A percentile compares a stretch with the other conserved stretches of the same genome.
phyloP scores from a whole-genome alignment of 306 rosid genomes.

The Cucurbita pepo region DNA sequence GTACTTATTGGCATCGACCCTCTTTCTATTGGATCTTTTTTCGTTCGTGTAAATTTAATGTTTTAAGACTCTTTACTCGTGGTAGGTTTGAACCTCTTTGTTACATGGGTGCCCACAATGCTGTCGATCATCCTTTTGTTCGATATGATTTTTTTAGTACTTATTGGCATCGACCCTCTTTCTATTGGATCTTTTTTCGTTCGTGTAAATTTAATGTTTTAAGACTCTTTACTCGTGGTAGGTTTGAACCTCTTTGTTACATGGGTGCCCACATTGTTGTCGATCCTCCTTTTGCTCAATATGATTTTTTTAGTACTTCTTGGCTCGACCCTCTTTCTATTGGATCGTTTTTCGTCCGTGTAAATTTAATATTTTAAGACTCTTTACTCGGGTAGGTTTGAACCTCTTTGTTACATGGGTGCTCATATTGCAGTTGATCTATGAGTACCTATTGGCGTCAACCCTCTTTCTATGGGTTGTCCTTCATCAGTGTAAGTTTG shows the following conservation, averaged over 20 bases:
- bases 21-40: neutral
- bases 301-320: neutral
- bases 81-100: too few relatives aligned
- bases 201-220: neutral
- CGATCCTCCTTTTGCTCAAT: too few relatives aligned
- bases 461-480: too few relatives aligned
- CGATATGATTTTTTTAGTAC: neutral
- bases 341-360: too few relatives aligned
- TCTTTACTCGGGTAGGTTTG: too few relatives aligned
- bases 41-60: too few relatives aligned
- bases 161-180: neutral
- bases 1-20: neutral
- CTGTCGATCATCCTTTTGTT: neutral
- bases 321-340: neutral
- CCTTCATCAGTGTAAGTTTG: neutral
- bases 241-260: neutral
- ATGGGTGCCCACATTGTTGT: too few relatives aligned
- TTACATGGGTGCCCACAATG: neutral
- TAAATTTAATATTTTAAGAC: too few relatives aligned
- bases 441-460: neutral
- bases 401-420: too few relatives aligned
- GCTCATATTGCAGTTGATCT: too few relatives aligned
- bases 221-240: too few relatives aligned
- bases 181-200: neutral
- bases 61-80: too few relatives aligned